Evolutionary conservation across 2,329 filamentous ascomycete genomes (phyloP).

Genomic region (Epichloe aotearoae): DNA sequence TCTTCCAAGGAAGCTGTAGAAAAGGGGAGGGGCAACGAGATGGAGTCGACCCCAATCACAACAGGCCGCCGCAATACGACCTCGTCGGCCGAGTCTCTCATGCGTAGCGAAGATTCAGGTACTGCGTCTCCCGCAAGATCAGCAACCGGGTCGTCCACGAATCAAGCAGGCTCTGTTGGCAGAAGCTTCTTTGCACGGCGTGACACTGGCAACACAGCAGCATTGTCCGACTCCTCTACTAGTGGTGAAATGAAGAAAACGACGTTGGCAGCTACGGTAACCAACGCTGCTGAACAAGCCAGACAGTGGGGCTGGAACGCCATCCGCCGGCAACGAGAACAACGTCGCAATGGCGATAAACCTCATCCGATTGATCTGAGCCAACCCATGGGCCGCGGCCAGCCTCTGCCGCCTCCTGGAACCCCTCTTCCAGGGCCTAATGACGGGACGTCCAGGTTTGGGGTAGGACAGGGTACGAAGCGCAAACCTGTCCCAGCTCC

Average conservation of each 20-base stretch:
- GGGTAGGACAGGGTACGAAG: conserved; percentile 44
- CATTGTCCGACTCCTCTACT: conserved; percentile 23
- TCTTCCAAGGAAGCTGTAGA: conserved; percentile 32
- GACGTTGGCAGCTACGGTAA: conserved; percentile 36
- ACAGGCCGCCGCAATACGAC: conserved; percentile 23
- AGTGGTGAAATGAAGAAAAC: conserved; percentile 30
- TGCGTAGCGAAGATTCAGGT: conserved; percentile 11
- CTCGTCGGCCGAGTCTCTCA: conserved; percentile 22
- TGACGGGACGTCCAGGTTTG: conserved; percentile 44
- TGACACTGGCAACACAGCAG: conserved; percentile 23
- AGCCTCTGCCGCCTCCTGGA: conserved; percentile 69
- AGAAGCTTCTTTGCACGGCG: conserved; percentile 27
- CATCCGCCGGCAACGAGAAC: conserved; percentile 36
- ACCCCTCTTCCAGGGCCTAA: conserved; percentile 58
- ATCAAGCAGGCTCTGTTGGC: conserved; percentile 25
- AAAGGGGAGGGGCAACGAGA: conserved; percentile 22
- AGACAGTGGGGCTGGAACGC: conserved; percentile 48
- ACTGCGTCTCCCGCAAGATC: conserved; percentile 18
- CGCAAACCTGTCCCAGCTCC: conserved; percentile 51
- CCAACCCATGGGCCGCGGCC: conserved; percentile 70
- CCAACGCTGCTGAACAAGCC: conserved; percentile 41
- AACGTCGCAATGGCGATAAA: conserved; percentile 20
- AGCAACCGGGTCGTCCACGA: conserved; percentile 25
- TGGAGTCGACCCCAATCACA: conserved; percentile 15
- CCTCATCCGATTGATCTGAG: conserved; percentile 29